Conservation (phyloP, 257 asterid genomes). For the Nicotiana sylvestris region DNA sequence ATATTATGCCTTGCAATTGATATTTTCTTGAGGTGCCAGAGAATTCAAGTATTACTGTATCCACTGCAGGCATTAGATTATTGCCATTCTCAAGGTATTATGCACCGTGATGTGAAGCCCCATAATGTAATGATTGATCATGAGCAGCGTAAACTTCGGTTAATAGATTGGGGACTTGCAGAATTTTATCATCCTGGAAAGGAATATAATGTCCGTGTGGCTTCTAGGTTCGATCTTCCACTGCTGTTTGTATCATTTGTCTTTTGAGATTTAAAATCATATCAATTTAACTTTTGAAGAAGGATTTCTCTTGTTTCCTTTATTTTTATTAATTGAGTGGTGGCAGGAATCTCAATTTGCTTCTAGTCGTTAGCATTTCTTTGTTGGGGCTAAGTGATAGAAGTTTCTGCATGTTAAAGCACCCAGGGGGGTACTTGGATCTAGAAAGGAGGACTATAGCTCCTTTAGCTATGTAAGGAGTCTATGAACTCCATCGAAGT, state of each 20-base stretch:
- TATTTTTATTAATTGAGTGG: not conserved
- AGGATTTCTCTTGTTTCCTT: not conserved
- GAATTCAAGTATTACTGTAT: not conserved
- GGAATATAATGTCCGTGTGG: conserved; percentile 48
- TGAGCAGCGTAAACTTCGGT: conserved; percentile 46
- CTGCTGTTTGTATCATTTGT: not conserved
- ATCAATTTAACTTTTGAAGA: not conserved
- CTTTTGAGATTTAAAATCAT: not conserved
- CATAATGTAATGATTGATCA: conserved; percentile 52
- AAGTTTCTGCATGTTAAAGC: not conserved
- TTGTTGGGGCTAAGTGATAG: not conserved
- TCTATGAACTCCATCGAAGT: not conserved
- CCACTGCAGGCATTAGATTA: conserved; percentile 37
- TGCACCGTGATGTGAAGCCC: conserved; percentile 56
- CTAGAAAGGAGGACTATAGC: not conserved
- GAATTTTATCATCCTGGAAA: conserved; percentile 47
- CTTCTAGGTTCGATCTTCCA: conserved; percentile 37
- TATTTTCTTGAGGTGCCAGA: not conserved
- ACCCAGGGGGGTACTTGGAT: not conserved
- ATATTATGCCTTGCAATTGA: not conserved
- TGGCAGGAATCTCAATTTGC: not conserved
- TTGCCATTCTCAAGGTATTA: conserved; percentile 48
- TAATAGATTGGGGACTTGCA: conserved; percentile 50
- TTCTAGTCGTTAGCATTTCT: not conserved
- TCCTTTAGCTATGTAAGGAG: conserved; percentile 5